phyloP scores from a whole-genome alignment of 2,329 filamentous ascomycete species.

The Penicillium griseofulvum region DNA sequence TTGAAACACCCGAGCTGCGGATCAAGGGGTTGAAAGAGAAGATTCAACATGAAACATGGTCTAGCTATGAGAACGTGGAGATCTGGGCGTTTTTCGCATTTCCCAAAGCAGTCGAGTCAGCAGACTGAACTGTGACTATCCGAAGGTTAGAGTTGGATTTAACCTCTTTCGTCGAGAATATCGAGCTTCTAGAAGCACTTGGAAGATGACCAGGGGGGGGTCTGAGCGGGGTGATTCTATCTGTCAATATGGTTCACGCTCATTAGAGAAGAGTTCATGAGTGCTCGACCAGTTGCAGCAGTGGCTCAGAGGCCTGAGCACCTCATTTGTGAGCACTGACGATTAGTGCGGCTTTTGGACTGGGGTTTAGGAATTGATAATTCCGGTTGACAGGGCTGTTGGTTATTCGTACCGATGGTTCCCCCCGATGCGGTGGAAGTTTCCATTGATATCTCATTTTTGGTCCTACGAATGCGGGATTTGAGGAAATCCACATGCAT shows the following conservation, averaged over 20 bases:
- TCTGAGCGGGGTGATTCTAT: conserved; percentile 8
- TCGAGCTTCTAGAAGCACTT: conserved; percentile 7
- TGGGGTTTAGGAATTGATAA: background rate
- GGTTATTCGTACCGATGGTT: background rate
- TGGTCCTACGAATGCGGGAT: background rate
- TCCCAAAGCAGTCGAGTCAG: conserved; percentile 2
- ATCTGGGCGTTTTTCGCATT: background rate
- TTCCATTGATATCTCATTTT: background rate
- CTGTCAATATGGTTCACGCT: conserved; percentile 10
- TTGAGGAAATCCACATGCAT: background rate
- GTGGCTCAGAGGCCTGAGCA: conserved; percentile 11
- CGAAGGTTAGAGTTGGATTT: background rate
- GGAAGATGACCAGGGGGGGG: background rate
- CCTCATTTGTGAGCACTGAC: background rate
- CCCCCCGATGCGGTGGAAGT: background rate
- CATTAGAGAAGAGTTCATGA: background rate
- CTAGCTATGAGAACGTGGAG: conserved; percentile 3
- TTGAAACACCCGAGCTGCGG: background rate
- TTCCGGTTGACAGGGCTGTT: background rate
- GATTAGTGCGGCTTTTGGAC: background rate
- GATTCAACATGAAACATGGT: conserved; percentile 5
- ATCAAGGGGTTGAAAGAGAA: conserved; percentile 7
- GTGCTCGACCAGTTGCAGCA: background rate
- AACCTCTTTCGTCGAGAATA: background rate
- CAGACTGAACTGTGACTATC: background rate